Conservation (phyloP, 2,329 filamentous ascomycete genomes). For the Xylariaceae sp. region DNA sequence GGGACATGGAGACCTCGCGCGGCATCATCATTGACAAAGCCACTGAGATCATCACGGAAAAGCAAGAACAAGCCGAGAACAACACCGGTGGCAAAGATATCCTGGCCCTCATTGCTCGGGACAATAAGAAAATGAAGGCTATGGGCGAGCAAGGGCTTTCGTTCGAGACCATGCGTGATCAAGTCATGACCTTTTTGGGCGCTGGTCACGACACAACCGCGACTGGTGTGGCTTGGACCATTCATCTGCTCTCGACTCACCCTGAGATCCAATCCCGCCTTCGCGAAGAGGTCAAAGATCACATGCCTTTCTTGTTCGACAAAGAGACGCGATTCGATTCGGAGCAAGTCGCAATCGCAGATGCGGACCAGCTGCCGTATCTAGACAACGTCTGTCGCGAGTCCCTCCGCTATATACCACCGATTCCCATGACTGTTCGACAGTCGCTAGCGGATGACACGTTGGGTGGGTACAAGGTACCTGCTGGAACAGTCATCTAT, state of each 20-base stretch:
- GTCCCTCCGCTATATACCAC: constrained; percentile 40
- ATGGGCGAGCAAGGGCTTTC: constrained; percentile 31
- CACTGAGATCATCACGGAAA: constrained; percentile 32
- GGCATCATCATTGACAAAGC: constrained; percentile 31
- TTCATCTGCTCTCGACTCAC: constrained; percentile 36
- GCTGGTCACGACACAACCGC: constrained; percentile 42
- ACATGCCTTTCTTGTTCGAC: constrained; percentile 36
- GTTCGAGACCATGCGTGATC: constrained; percentile 33
- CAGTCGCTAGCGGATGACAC: constrained; percentile 34
- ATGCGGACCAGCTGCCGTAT: constrained; percentile 37
- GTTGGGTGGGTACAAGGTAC: constrained; percentile 35
- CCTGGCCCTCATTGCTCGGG: constrained; percentile 35
- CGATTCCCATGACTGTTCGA: constrained; percentile 42
- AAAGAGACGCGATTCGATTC: constrained; percentile 25
- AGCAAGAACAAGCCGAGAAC: constrained; percentile 29
- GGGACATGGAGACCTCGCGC: constrained; percentile 30
- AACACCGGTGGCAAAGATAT: constrained; percentile 32
- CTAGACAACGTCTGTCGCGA: constrained; percentile 43
- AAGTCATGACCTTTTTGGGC: constrained; percentile 37
- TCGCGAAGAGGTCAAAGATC: constrained; percentile 34
- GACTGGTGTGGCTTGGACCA: constrained; percentile 37
- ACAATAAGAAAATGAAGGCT: constrained; percentile 35
- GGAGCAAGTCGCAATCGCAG: constrained; percentile 25
- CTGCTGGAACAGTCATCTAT: constrained; percentile 38
- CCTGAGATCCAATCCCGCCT: constrained; percentile 34